These are phyloP conservation scores for Amauroascus niger DNA, from an alignment of 2,329 filamentous ascomycete species.

Conservation along the genomic window DNA sequence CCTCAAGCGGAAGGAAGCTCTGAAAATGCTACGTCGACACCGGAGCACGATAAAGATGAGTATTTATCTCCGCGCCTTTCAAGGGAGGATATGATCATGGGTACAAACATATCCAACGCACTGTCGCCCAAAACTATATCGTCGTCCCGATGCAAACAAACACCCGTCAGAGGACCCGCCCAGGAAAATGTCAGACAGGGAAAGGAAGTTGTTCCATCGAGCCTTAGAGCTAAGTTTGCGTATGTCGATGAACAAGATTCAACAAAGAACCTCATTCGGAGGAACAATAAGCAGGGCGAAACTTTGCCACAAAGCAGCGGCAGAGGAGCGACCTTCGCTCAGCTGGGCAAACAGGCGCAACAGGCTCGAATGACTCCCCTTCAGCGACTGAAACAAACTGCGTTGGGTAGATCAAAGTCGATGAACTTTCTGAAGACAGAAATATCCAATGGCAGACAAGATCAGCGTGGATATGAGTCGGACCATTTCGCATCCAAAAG, in stretches of 20 bases:
- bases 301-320: not conserved
- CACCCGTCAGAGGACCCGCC: not conserved
- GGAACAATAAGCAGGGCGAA: too few species aligned
- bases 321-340: not conserved
- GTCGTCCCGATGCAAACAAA: not conserved
- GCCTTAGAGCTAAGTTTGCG: not conserved
- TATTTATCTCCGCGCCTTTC: not conserved
- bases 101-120: not conserved
- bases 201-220: not conserved
- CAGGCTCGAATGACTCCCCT: constrained; percentile 30
- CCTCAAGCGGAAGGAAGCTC: too few species aligned
- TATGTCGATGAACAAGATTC: not conserved
- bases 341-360: constrained; percentile 12
- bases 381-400: constrained; percentile 34
- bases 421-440: constrained; percentile 22
- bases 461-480: constrained; percentile 17
- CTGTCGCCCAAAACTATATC: not conserved
- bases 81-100: not conserved
- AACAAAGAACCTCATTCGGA: not conserved
- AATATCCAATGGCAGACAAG: not conserved
- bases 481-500: constrained; percentile 11
- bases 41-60: not conserved
- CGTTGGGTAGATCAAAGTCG: constrained; percentile 32
- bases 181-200: not conserved
- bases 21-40: not conserved